Evolutionary conservation across 768 basidiomycete genomes (phyloP), one percentile per base, ranked within the genome.

Genomic region (Dacryopinax primogenitus): DNA sequence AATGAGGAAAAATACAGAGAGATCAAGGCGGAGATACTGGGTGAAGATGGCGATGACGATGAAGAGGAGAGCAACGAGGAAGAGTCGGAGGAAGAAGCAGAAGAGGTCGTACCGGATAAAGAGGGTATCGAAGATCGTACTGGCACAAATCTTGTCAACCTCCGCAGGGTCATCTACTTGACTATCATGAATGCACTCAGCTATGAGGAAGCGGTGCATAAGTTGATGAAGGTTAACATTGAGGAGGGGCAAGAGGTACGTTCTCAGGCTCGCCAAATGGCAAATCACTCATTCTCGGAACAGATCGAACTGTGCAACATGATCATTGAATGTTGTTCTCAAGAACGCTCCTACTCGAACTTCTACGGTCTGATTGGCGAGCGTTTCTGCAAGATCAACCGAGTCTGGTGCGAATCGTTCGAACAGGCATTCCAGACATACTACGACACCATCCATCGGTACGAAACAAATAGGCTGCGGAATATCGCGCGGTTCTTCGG

Each of bases 271-370:
- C n/a, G n/a, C n/a, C n/a, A n/a, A n/a, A n/a, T n/a, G n/a, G n/a
- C n/a, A n/a, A n/a, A n/a, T n/a, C n/a, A n/a, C n/a, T n/a, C n/a
- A n/a, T n/a, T n/a, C n/a, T n/a, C 51, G 35, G n/a, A 35, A 1
- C 71, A 96, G 92, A 88, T 92, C 70, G 95, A 97, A 74, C 77
- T 99, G 66, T 84, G 90, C 74, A 97, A 98, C 80, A 99, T 99
- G 96, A 84, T 99, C 68, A 90, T 99, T 75, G 95, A 98, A 72
- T 99, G 96, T 88, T 98, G 96, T 75, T 98, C 96, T 1, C 96
- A 99, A 78, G 96, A 98, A 74, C 88, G 96, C 15, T 93, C 95
- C 0, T 99, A 97, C 75, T 92, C 90, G 1, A 89, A 82, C n/a
- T 98, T 96, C 80, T 99, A 94, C 72, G 96, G 96, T 13, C 84